phyloP scores from a whole-genome alignment of 495 filamentous ascomycete species.

The Cryomyces minteri region DNA sequence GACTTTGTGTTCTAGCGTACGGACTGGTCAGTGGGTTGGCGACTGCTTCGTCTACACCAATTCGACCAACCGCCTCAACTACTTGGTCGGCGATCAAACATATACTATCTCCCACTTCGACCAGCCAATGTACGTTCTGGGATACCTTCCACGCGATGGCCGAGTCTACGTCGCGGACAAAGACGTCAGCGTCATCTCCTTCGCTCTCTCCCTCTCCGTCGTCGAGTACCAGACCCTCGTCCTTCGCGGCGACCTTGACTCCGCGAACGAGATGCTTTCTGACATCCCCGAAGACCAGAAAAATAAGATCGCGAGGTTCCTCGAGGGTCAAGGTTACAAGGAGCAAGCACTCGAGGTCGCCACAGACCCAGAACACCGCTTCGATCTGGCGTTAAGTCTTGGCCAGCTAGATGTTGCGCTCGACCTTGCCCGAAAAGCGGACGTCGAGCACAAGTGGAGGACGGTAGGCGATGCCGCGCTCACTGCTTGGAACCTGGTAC shows the following conservation, averaged over 20 bases:
- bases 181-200: constrained; percentile 80
- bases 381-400: constrained; percentile 75
- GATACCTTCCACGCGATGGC: constrained; percentile 86
- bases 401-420: constrained; percentile 71
- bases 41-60: constrained; percentile 99
- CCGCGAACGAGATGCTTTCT: constrained; percentile 65
- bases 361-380: constrained; percentile 89
- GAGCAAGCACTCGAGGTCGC: constrained; percentile 91
- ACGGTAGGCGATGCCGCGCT: constrained; percentile 84
- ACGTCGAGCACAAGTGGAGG: constrained; percentile 96
- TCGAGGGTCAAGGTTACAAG: constrained; percentile 94
- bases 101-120: constrained; percentile 99
- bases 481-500: constrained; percentile 61
- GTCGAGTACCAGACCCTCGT: constrained; percentile 96
- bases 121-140: constrained; percentile 81
- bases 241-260: constrained; percentile 85
- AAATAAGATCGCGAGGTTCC: constrained; percentile 94
- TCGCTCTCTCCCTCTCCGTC: constrained; percentile 79
- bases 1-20: constrained; percentile 32
- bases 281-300: constrained; percentile 77
- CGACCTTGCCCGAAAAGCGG: constrained; percentile 61
- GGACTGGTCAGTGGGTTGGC: constrained; percentile 94
- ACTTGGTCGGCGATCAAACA: constrained; percentile 92
- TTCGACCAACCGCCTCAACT: constrained; percentile 90
- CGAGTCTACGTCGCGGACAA: constrained; percentile 89